Evolutionary conservation across 1,284 basidiomycete species (phyloP), one percentile per base, ranked within the genome.

Genomic region (Jaminaea rosea): DNA sequence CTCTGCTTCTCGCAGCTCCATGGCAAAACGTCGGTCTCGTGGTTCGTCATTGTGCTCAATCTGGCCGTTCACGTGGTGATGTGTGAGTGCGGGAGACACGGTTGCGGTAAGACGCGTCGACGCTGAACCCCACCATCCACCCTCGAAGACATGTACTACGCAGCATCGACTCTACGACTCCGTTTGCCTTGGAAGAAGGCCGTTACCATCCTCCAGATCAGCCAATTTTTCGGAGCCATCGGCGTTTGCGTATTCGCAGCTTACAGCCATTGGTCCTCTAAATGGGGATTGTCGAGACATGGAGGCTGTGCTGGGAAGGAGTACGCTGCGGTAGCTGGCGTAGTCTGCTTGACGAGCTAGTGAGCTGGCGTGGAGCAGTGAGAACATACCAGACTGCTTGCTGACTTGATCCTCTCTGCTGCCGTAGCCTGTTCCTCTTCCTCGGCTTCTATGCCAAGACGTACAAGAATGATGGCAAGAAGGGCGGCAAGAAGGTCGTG

Each of bases 41-140:
- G 94, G 94, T 83, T 92, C 59, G 88, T 91, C 60, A 98, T 99
- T 75, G 77, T 80, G 51, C 82, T 96, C 67, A 99, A 99, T 79
- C 80, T 98, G 55, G 78, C 81, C 53, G 94, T 99, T 46, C 94
- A 99, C 78, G 91, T 98, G 70, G 78, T 97, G 68, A 99, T 99
- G 94, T 98, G 74, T 87, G 80, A 23, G 17, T 23, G 29, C 9
- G 44, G 53, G 94, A 92, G 77, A 88, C 96, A 77, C 96, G 92
- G 92, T 88, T 89, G 75, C 52, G 80, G 72, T 60, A 64, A 36
- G 21, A 21, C 2, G 11, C 42, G 26, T 2, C 13, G 24, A 49
- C 10, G 46, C 28, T 37, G 44, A 15, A 31, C 8, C 9, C 29
- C 29, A 31, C 39, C 11, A 5, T 17, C 39, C 2, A 23, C 13